Conservation (phyloP, 352 stramenopile genomes). For the Phytophthora palmivora region DNA sequence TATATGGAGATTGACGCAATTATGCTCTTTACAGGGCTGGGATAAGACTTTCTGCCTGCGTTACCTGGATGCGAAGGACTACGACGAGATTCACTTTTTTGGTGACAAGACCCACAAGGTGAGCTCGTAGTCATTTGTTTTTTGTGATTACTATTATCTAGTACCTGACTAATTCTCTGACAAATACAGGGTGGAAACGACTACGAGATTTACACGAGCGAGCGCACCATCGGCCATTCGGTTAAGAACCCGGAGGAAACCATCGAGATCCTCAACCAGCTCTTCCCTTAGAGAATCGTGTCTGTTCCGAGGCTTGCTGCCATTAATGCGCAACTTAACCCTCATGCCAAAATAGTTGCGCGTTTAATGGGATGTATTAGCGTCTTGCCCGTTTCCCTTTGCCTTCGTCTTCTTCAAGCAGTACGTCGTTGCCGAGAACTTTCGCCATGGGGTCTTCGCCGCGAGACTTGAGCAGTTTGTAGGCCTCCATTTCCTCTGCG, state of each 20-base stretch:
- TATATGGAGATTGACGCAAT: background rate
- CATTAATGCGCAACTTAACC: slow-evolving; percentile 28
- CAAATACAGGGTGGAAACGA: slow-evolving; percentile 95
- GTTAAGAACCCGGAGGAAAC: slow-evolving; percentile 98
- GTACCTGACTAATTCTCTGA: slow-evolving; percentile 8
- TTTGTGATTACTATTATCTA: slow-evolving; percentile 5
- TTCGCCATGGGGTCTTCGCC: slow-evolving; percentile 96
- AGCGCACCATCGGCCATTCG: slow-evolving; percentile 97
- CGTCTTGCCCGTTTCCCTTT: slow-evolving; percentile 35
- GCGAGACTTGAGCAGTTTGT: slow-evolving; percentile 90
- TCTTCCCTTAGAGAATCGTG: slow-evolving; percentile 89
- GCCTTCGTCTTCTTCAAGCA: slow-evolving; percentile 42
- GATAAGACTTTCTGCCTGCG: slow-evolving; percentile 99
- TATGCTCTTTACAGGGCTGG: slow-evolving; percentile 91
- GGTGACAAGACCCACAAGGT: slow-evolving; percentile 99
- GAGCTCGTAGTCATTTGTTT: slow-evolving; percentile 8
- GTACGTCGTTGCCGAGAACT: slow-evolving; percentile 68
- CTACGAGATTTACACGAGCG: slow-evolving; percentile 98
- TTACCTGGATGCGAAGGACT: slow-evolving; percentile 94
- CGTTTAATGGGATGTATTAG: slow-evolving; percentile 35
- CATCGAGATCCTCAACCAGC: slow-evolving; percentile 95
- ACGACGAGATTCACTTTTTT: slow-evolving; percentile 99
- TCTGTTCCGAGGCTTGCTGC: slow-evolving; percentile 21
- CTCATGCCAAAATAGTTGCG: slow-evolving; percentile 37
- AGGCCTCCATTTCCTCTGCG: slow-evolving; percentile 97